Base-by-base conservation (phyloP, 1,139 yeast genomes). In the Pichia sp. region DNA sequence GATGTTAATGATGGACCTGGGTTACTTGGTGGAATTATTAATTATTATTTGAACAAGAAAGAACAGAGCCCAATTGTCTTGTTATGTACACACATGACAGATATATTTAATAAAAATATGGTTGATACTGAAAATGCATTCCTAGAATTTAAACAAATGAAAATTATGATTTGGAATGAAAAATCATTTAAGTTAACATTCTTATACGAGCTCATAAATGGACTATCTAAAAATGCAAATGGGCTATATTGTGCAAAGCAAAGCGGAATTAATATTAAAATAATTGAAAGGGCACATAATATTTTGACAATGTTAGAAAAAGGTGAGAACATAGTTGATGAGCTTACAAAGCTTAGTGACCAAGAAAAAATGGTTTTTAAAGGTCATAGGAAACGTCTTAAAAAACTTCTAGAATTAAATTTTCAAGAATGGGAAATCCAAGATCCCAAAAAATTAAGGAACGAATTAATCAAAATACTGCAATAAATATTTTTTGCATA, bases 1-100 rank as follows among this genome's bases (percentile, higher is more conserved):
- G 76, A 72, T 56, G 55, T 66, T 1, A 52, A 64, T 30, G 77
- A 74, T 53, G 78, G 79, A 0, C 74, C 75, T 0, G 67, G 76
- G 0, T 49, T 74, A 16, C 65, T 73, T 50, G 76, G 74, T 1
- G 59, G 74, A 0, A 56, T 69, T 13, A 54, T 74, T 13, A 61
- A 61, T 24, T 51, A 59, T 18, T 52, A 71, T 8, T 42, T 51
- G 12, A 38, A 30, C 0, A 23, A n/a, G 11, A 41, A 30, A 1
- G 13, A 23, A 1, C 27, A 37, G 7, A 56, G 69, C 34, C 70
- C 75, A 0, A 58, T 70, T 42, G 57, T 66, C 0, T 43, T 73
- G 4, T 59, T 71, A 2, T 68, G 74, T 12, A 73, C 78, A 0
- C 78, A 75, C 59, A 72, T 70, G 49, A 70, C 68, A 53, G 77